Evolutionary conservation across 1,139 yeast species (phyloP).

Genomic region (Saccharomyces hybrid): DNA sequence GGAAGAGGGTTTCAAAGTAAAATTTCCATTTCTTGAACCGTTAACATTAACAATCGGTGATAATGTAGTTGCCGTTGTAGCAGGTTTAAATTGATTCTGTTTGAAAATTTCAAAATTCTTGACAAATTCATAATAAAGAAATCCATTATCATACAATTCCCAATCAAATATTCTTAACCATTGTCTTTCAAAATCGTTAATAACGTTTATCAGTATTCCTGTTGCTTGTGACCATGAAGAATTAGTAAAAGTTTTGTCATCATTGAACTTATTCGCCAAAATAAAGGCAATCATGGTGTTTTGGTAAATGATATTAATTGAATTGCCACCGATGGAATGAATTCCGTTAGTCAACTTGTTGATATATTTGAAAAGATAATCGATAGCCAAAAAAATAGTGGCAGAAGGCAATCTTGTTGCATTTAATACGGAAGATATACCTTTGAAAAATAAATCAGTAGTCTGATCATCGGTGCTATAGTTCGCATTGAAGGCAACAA

Average conservation of each 20-base stretch:
- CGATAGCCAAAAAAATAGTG: conserved; percentile 70
- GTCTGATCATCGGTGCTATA: conserved; percentile 30
- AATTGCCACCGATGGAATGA: conserved; percentile 26
- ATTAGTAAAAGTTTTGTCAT: conserved; percentile 93
- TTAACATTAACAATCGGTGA: conserved; percentile 4
- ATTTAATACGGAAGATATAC: conserved; percentile 60
- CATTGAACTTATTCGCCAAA: conserved; percentile 88
- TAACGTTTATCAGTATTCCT: conserved; percentile 53
- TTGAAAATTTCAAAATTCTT: conserved; percentile 21
- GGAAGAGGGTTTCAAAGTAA: conserved; percentile 12
- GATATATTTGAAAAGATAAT: conserved; percentile 47
- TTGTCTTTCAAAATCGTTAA: conserved; percentile 60
- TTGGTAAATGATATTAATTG: conserved; percentile 46
- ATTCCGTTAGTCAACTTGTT: conserved; percentile 34
- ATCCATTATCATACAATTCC: conserved; percentile 32
- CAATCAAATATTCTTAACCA: conserved; percentile 51
- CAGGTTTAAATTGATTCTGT: conserved; percentile 4
- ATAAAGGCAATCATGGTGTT: conserved; percentile 64
- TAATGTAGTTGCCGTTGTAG: conserved; percentile 9
- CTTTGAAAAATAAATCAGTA: conserved; percentile 48
- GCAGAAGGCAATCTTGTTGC: conserved; percentile 88
- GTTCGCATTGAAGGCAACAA: conserved; percentile 43
- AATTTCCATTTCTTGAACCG: background rate
- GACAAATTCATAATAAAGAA: conserved; percentile 26
- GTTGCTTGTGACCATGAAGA: conserved; percentile 95